Evolutionary conservation across 1,284 basidiomycete species (phyloP).

Genomic region (Farysia itapuensis): DNA sequence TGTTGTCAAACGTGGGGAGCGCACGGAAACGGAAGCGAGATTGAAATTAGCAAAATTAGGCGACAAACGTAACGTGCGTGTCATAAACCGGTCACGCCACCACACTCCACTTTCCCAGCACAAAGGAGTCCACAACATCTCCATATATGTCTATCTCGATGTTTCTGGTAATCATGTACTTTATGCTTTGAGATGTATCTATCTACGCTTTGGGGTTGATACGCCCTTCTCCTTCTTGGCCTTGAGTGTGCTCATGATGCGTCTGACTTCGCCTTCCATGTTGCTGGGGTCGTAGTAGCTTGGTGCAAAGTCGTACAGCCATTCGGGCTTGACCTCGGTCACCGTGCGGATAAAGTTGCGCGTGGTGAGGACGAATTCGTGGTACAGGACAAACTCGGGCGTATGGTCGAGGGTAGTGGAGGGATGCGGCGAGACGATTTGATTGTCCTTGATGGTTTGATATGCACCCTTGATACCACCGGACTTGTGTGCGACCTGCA

Average conservation of each 20-base stretch:
- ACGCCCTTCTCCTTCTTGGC: constrained; percentile 37
- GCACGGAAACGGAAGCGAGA: neutral
- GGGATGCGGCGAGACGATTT: constrained; percentile 89
- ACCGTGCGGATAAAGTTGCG: constrained; percentile 80
- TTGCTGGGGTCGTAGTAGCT: constrained; percentile 72
- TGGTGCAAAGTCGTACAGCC: constrained; percentile 81
- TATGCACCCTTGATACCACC: constrained; percentile 49
- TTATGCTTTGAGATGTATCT: neutral
- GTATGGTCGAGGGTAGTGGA: constrained; percentile 88
- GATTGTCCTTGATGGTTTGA: constrained; percentile 89
- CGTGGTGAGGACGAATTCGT: constrained; percentile 92
- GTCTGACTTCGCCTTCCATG: constrained; percentile 52
- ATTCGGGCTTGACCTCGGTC: constrained; percentile 83
- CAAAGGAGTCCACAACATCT: no score
- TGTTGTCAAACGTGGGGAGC: no score
- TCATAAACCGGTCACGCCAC: no score
- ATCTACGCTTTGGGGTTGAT: constrained; percentile 34
- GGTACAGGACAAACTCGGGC: constrained; percentile 96
- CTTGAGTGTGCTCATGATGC: constrained; percentile 46
- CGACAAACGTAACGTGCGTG: no score
- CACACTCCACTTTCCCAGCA: no score
- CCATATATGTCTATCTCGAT: no score
- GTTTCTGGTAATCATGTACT: no score
- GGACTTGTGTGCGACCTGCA: constrained; percentile 90
- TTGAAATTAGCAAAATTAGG: no score